Base-by-base conservation (phyloP, 2,329 filamentous ascomycete species). In the Paracamarosporium sp. region DNA sequence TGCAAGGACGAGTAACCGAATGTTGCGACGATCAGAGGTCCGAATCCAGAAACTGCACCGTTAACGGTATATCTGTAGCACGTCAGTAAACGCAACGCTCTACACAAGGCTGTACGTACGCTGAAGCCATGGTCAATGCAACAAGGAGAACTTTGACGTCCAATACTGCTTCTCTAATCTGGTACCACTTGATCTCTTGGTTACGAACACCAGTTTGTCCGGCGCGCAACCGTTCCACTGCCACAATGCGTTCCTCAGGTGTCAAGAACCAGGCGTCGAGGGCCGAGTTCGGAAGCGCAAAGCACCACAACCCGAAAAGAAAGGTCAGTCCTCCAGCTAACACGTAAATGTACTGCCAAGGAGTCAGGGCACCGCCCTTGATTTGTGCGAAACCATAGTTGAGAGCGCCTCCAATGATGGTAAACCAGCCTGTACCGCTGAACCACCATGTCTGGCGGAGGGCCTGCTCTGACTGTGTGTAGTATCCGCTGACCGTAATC, bases 261-360 rank as follows among this genome's bases (percentile, higher is more conserved):
- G 82, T 86, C 38, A 92, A 75, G 67, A 91, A 91, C 88, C 88
- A 90, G 0, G 90, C 89, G 0, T 82, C 82, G 0, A 86, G 84
- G 0, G 89, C 87, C 1, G 86, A 89, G 61, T 86, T 86, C 0
- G 90, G 89, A 52, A 90, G 78, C 8, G 80, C 78, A 64, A 90
- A 90, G 74, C 88, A 91, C 67, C 83, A 92, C 4, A 88, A 79
- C 1, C 85, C 87, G 82, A 86, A 89, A 12, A 78, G 56, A 15
- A 83, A 78, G 56, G 85, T 88, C 11, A 88, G 77, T 35, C 68
- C 69, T 1, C 79, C 78, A 7, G 79, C 86, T n/a, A 90, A 82
- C 15, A 91, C 74, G 67, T 90, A 90, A 55, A 90, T 86, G 62
- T 87, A 90, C 66, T 85, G 85, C 87, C 88, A 90, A 0, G 82